Conservation (phyloP, 2,329 filamentous ascomycete genomes). For the Aaosphaeria pasadenensis region DNA sequence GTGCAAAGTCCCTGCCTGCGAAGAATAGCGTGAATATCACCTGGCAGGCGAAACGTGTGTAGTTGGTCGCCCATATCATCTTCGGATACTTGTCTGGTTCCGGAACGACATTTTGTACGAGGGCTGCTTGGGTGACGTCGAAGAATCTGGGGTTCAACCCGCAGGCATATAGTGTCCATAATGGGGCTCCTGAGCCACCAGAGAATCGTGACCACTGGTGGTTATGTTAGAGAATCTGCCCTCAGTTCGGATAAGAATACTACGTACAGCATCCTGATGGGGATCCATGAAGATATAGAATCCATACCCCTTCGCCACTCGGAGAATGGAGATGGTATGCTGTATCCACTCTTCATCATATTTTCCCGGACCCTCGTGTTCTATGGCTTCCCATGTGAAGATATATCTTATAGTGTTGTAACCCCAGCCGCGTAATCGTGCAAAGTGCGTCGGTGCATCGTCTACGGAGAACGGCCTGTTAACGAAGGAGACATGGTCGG, state of each 20-base stretch:
- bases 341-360: slow-evolving; percentile 95
- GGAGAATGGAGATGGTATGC: slow-evolving; percentile 81
- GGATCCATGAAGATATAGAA: slow-evolving; percentile 99
- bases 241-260: background rate
- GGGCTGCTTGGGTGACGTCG: slow-evolving; percentile 79
- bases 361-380: slow-evolving; percentile 81
- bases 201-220: slow-evolving; percentile 85
- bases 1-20: slow-evolving; percentile 84
- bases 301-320: slow-evolving; percentile 81
- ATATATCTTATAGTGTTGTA: slow-evolving; percentile 97
- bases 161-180: slow-evolving; percentile 97
- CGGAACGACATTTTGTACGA: slow-evolving; percentile 92
- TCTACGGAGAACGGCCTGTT: slow-evolving; percentile 78
- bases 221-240: slow-evolving; percentile 16
- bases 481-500: slow-evolving; percentile 86
- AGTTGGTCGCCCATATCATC: slow-evolving; percentile 99
- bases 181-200: slow-evolving; percentile 89
- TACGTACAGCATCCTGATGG: slow-evolving; percentile 88
- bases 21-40: slow-evolving; percentile 96
- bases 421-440: slow-evolving; percentile 79
- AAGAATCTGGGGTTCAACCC: slow-evolving; percentile 87
- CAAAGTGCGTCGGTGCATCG: slow-evolving; percentile 83
- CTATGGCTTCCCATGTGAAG: slow-evolving; percentile 99
- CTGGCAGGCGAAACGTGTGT: slow-evolving; percentile 79
- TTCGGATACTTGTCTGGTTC: slow-evolving; percentile 86